Percentiles rank a stretch among this genome's conserved stretches.
Evolutionary conservation across 2,329 filamentous ascomycete genomes (phyloP).

Genomic region (Trichoderma citrinoviride): DNA sequence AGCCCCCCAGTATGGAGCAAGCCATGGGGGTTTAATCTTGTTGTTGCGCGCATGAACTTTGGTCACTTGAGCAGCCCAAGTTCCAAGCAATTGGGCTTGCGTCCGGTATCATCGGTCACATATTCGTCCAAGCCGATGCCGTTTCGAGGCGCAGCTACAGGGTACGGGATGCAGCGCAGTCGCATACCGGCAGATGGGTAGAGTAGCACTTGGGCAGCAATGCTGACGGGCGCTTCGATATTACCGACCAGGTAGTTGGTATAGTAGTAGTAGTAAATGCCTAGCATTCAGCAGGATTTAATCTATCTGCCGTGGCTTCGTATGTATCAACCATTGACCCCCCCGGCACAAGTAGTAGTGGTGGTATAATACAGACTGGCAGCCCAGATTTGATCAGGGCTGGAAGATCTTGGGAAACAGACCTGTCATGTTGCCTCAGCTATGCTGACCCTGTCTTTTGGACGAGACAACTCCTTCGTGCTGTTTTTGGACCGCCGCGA

Average conservation of each 20-base stretch:
- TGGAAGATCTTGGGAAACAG: background rate
- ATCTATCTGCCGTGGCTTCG: background rate
- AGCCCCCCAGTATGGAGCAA: too few relatives aligned
- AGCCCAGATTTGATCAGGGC: constrained; percentile 3
- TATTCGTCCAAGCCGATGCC: background rate
- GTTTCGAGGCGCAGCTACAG: background rate
- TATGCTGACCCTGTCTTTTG: background rate
- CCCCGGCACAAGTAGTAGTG: background rate
- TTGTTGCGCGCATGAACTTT: too few relatives aligned
- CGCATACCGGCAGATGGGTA: background rate
- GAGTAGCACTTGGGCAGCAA: background rate
- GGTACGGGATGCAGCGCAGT: background rate
- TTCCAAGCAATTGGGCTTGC: too few relatives aligned
- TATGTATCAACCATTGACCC: background rate
- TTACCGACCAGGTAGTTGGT: background rate
- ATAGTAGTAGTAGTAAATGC: background rate
- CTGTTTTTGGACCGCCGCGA: background rate
- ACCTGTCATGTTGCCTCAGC: constrained; percentile 11
- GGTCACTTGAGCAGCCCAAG: too few relatives aligned
- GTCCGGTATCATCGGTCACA: too few relatives aligned
- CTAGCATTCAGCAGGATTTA: background rate
- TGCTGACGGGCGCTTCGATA: background rate
- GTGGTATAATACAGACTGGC: background rate
- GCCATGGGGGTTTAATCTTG: too few relatives aligned
- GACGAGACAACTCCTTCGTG: constrained; percentile 10